phyloP scores from a whole-genome alignment of 225 moss, liverwort and hornwort species.

The Climacium dendroides region DNA sequence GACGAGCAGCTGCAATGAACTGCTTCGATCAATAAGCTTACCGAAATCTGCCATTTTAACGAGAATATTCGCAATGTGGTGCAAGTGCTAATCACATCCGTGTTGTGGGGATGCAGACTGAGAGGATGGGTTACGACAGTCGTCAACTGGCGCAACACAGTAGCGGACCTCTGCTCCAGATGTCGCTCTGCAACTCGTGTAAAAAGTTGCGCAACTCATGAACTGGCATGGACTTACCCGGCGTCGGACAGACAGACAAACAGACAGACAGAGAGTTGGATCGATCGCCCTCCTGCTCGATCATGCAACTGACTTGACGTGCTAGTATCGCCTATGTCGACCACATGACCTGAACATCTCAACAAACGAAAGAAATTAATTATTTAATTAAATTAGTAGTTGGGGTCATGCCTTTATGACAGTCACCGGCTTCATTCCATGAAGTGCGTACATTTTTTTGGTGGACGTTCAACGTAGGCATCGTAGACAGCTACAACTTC shows the following conservation, averaged over 20 bases:
- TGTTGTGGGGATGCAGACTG: slow-evolving; percentile 5
- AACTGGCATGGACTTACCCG: not conserved
- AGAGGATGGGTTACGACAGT: slow-evolving; percentile 52
- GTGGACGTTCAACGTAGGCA: not conserved
- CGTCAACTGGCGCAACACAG: slow-evolving; percentile 20
- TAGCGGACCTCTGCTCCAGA: slow-evolving; percentile 34
- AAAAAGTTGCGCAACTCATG: slow-evolving; percentile 30
- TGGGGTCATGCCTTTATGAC: slow-evolving; percentile 11
- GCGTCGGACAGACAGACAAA: not conserved
- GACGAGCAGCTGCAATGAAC: not conserved
- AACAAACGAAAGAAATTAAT: not conserved
- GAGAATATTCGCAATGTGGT: not conserved
- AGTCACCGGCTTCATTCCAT: not conserved
- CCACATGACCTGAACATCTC: not conserved
- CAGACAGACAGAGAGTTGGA: not conserved
- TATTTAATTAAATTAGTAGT: not conserved
- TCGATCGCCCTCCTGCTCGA: not conserved
- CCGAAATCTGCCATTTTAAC: not conserved
- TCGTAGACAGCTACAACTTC: not conserved
- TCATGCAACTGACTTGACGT: not conserved
- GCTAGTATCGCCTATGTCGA: not conserved
- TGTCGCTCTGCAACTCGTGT: slow-evolving; percentile 37
- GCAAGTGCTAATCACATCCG: not conserved
- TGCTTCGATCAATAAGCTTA: not conserved
- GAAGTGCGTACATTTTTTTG: not conserved